Base-by-base conservation (phyloP, 768 basidiomycete species). In the Guyanaporus albipodus region DNA sequence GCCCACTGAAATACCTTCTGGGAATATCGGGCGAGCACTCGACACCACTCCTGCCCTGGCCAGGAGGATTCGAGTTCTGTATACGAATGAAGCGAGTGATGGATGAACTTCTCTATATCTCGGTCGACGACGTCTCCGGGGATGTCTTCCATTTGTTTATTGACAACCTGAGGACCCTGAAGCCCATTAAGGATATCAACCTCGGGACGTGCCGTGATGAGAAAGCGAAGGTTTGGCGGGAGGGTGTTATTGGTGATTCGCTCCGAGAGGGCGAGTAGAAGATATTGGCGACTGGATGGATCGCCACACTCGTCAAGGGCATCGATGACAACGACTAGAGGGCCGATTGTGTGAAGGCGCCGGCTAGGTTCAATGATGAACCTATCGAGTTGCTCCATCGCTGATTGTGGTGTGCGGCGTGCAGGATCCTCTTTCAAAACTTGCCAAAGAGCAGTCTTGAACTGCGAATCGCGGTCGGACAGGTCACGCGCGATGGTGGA, bases 1-100 rank as follows among this genome's bases (percentile, higher is more conserved):
- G 68, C 66, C 66, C 64, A 69, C 42, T 67, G 61, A 42, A 69
- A 68, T 19, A 68, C 58, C 14, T 49, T 64, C 17, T 67, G 58
- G 1, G 66, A 63, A 14, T 45, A 56, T 11, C 48, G 27, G 33
- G 56, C 55, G 17, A 67, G 54, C 2, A 49, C 21, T 34, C 29
- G 43, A 54, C 52, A 50, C 64, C 58, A 63, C 27, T 33, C 48
- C 40, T 55, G 37, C 26, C 60, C 49, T 10, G 55, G 55, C 52
- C 57, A 60, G 10, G 42, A 3, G 2, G 23, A 32, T 28, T 59
- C 56, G 19, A 60, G 53, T 8, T 52, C 56, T 11, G 29, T 12
- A 21, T 49, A 29, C 6, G 6, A 34, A 19, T 12, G 42, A 0
- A 59, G 36, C 5, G 50, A 60, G 15, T 59, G 54, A 23, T 4